Evolutionary conservation across 2,329 filamentous ascomycete species (phyloP).

Genomic region (Aspergillus sp.): DNA sequence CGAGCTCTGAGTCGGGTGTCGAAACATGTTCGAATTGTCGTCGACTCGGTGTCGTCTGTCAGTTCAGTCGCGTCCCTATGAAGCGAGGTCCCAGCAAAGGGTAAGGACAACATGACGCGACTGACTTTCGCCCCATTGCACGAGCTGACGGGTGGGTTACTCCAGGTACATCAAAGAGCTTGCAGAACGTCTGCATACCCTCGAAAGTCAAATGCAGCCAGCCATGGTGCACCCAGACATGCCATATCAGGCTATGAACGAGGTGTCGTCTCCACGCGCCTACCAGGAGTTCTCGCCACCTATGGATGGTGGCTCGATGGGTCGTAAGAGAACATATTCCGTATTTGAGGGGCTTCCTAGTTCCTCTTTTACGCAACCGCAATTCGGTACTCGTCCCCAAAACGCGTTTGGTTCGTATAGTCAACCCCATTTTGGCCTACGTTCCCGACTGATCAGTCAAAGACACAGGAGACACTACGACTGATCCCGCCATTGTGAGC

Average conservation of each 20-base stretch:
- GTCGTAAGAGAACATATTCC: conserved; percentile 50
- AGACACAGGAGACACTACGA: conserved; percentile 27
- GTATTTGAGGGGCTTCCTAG: conserved; percentile 46
- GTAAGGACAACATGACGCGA: conserved; percentile 39
- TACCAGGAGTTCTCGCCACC: conserved; percentile 56
- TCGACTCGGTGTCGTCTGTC: conserved; percentile 70
- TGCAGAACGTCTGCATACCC: conserved; percentile 75
- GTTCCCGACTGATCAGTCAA: conserved; percentile 9
- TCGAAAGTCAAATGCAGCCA: conserved; percentile 70
- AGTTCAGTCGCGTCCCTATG: conserved; percentile 84
- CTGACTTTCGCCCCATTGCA: neutral
- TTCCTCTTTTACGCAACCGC: conserved; percentile 40
- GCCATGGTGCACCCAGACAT: conserved; percentile 39
- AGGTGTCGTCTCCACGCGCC: conserved; percentile 38
- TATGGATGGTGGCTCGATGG: conserved; percentile 39
- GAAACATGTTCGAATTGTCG: conserved; percentile 79
- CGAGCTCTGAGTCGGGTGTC: conserved; percentile 68
- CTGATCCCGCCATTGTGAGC: conserved; percentile 38
- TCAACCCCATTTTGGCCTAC: neutral
- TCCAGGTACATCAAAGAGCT: conserved; percentile 84
- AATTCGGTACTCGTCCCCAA: conserved; percentile 34
- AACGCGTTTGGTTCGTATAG: conserved; percentile 31
- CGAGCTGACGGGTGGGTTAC: conserved; percentile 16
- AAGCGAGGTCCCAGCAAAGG: conserved; percentile 89
- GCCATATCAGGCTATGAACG: conserved; percentile 43